Base-by-base conservation (phyloP, 805 yeast genomes). In the Ogataea nakhonphanomensis region DNA sequence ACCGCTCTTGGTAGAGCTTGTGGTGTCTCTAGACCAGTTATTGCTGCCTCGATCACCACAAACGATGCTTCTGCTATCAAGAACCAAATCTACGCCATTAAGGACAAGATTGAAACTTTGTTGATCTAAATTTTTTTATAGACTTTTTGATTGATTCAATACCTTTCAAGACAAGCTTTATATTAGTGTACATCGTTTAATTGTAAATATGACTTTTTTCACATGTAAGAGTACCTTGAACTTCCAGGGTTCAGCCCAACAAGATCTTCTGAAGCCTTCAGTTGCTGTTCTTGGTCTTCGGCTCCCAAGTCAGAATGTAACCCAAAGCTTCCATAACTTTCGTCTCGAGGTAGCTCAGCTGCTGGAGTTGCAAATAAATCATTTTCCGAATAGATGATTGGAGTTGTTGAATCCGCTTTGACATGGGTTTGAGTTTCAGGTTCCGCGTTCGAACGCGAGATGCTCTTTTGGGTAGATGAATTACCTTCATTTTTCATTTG, bases 1-100 rank as follows among this genome's bases (percentile, higher is more conserved):
- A 81, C 93, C 63, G 99, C 99, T 50, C 78, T 93, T 60, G 99
- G 99, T 69, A 87, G 99, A 77, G 98, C 99, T 61, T 93, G 99
- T 76, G 99, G 99, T 74, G 99, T 93, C 50, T 88, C 98, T 43
- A 86, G 99, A 79, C 97, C 98, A 54, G 99, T 93, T 46, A 91
- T 93, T 66, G 95, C 99, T 64, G 97, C 97, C 51, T 84, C 95
- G 50, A 93, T 93, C 65, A 93, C 99, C 66, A 81, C 98, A 55
- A 93, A 93, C 74, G 99, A 93, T 65, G 95, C 96, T 61, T 89
- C 97, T 58, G 85, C 96, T 62, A 86, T 93, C 75, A 89, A 89
- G 79, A 87, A 75, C 79, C 98, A 91, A 78, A 87, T 93, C 73
- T 89, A 85, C 72, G 86, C 86, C 65, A 89, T 91, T 71, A 93